Base-by-base conservation (phyloP, 164 flowering plant species). In the Cinnamomum micranthum region DNA sequence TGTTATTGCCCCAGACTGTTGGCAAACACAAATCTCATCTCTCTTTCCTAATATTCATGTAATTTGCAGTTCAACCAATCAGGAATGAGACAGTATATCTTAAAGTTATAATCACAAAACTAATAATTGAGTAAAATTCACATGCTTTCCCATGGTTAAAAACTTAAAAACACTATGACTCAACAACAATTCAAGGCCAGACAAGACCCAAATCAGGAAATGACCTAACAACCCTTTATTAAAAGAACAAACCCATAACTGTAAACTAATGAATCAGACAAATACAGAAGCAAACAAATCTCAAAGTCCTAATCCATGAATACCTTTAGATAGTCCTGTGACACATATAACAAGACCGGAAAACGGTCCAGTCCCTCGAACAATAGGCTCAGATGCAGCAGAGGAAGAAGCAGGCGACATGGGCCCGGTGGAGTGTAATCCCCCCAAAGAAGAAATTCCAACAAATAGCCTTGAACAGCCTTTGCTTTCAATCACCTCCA, bases 261-360 rank as follows among this genome's bases (percentile, higher is more conserved):
- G 41, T 6, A 66, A 25, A 31, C 27, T 4, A 31, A 66, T 12
- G 20, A 66, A 66, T 24, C 35, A 14, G 20, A 59, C n/a, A 51
- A 74, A n/a, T 15, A 66, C 22, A n/a, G 20, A 66, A 47, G 59
- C 28, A 31, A 28, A 70, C 47, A 62, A 65, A 64, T 9, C 47
- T 41, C 65, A 59, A 65, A 62, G 60, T 4, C 20, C 14, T 23
- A 70, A 58, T 63, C 4, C 19, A 70, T 22, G 51, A 5, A 51
- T 69, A 94, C 98, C 98, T 90, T 91, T 92, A 59, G 98, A 91
- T 51, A 95, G 83, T 22, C 98, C 98, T 13, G 98, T 91, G 58
- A 95, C 97, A 77, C 97, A 92, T 3, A 92, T 91, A 27, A 89
- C 85, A 58, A 95, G 89, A 47, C 90, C 94, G 22, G 89, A 77